A percentile compares a stretch with the other conserved stretches of the same genome.
These are phyloP conservation scores for Hypoxylon rickii DNA, from an alignment of 495 filamentous ascomycete genomes.

Conservation along the genomic window DNA sequence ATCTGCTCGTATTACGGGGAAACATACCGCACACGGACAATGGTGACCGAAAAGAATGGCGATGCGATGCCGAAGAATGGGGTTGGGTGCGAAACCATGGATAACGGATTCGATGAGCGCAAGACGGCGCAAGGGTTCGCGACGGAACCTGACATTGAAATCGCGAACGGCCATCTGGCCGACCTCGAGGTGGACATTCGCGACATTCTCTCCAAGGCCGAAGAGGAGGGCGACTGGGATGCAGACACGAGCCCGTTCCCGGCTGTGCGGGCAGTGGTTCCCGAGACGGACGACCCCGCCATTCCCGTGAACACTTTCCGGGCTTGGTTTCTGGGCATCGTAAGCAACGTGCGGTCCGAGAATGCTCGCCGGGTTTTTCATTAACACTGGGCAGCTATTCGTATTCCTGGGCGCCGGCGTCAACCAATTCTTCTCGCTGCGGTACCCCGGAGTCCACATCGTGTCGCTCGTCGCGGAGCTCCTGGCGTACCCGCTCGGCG, in stretches of 20 bases:
- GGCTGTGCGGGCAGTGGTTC: conserved; percentile 47
- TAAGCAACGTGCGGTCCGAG: conserved; percentile 9
- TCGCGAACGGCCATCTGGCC: conserved; percentile 38
- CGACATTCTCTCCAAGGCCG: conserved; percentile 35
- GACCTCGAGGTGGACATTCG: conserved; percentile 41
- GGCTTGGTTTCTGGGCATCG: conserved; percentile 38
- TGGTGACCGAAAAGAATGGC: conserved; percentile 4
- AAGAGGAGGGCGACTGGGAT: conserved; percentile 43
- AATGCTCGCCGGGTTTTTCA: neutral
- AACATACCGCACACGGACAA: too few relatives aligned
- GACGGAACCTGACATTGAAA: conserved; percentile 18
- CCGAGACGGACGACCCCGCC: conserved; percentile 38
- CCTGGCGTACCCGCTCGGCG: conserved; percentile 34
- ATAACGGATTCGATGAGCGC: conserved; percentile 5
- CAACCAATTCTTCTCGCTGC: conserved; percentile 37
- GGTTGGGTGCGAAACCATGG: conserved; percentile 9
- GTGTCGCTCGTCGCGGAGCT: conserved; percentile 34
- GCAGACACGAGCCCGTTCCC: conserved; percentile 44
- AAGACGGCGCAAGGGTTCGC: conserved; percentile 1
- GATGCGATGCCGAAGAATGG: neutral
- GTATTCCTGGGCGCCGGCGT: conserved; percentile 38
- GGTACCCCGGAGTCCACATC: conserved; percentile 36
- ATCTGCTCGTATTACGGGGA: too few relatives aligned
- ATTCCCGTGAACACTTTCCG: conserved; percentile 39
- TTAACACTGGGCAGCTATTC: conserved; percentile 22